A percentile compares a stretch with the other conserved stretches of the same genome.
Evolutionary conservation across 164 flowering plant species (phyloP).

Genomic region (Hamamelis virginiana): DNA sequence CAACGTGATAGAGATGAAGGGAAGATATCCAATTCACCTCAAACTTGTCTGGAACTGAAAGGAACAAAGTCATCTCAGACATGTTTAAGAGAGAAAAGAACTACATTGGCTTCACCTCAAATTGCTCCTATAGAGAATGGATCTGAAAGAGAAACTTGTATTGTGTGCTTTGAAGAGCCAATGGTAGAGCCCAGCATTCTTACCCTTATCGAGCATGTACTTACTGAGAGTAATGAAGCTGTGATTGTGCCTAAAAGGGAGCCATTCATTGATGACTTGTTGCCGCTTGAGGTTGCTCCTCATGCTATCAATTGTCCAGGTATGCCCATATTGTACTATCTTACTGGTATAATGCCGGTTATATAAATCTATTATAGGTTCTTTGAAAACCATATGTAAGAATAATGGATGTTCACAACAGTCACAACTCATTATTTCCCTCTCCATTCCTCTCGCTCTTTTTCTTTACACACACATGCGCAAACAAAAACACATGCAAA

Average conservation of each 20-base stretch:
- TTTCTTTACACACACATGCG: too few species aligned
- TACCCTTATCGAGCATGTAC: constrained; percentile 20
- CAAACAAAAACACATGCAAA: too few species aligned
- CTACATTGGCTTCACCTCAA: constrained; percentile 26
- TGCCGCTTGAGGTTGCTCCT: constrained; percentile 33
- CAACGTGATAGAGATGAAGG: not conserved
- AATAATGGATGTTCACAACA: too few species aligned
- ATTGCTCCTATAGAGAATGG: constrained; percentile 22
- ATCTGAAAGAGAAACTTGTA: constrained; percentile 21
- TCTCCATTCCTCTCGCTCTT: too few species aligned
- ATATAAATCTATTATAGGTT: too few species aligned
- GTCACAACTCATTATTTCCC: too few species aligned
- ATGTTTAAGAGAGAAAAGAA: constrained; percentile 24
- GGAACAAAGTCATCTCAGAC: not conserved
- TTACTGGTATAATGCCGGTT: not conserved
- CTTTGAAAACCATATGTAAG: too few species aligned
- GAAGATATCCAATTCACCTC: not conserved
- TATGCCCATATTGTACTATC: constrained; percentile 19
- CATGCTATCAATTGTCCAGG: constrained; percentile 60
- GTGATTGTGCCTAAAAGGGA: constrained; percentile 57
- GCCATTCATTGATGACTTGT: constrained; percentile 39
- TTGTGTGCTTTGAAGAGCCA: constrained; percentile 31
- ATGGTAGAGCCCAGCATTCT: constrained; percentile 29
- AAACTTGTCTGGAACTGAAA: not conserved
- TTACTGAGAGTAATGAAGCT: constrained; percentile 5